Conservation (phyloP, 371 early-diverging fungal species). For the Zopfochytrium polystomum region DNA sequence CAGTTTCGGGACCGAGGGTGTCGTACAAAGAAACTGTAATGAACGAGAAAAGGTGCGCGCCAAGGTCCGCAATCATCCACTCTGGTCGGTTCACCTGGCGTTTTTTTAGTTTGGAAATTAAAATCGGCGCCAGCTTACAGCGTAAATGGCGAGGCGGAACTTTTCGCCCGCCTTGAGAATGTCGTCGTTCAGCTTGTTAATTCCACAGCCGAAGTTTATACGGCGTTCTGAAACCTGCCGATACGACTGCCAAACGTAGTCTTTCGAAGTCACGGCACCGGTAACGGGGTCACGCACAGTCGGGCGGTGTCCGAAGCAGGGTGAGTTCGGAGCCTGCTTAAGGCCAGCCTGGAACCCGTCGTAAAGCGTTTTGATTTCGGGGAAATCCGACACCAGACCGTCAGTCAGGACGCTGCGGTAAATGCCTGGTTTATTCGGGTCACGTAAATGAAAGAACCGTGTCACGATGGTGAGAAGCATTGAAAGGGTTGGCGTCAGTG, state of each 20-base stretch:
- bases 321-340: slow-evolving; percentile 26
- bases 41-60: slow-evolving; percentile 28
- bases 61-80: slow-evolving; percentile 42
- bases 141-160: slow-evolving; percentile 54
- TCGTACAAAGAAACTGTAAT: slow-evolving; percentile 63
- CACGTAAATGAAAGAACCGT: no score
- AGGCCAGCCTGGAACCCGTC: slow-evolving; percentile 39
- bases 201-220: slow-evolving; percentile 43
- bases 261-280: slow-evolving; percentile 31
- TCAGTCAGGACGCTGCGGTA: slow-evolving; percentile 34
- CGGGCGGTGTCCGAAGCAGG: slow-evolving; percentile 36
- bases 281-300: slow-evolving; percentile 22
- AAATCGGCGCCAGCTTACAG: slow-evolving; percentile 36
- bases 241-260: slow-evolving; percentile 43
- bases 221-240: slow-evolving; percentile 36
- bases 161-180: slow-evolving; percentile 20
- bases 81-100: slow-evolving; percentile 53
- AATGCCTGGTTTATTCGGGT: slow-evolving; percentile 23
- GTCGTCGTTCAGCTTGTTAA: slow-evolving; percentile 30
- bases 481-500: not conserved
- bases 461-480: not conserved
- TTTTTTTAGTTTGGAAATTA: slow-evolving; percentile 63
- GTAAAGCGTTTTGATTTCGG: slow-evolving; percentile 35
- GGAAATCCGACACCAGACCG: slow-evolving; percentile 28
- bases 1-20: slow-evolving; percentile 61